These are phyloP conservation scores for Xylaria intraflava DNA, from an alignment of 495 filamentous ascomycete genomes.

Conservation along the genomic window DNA sequence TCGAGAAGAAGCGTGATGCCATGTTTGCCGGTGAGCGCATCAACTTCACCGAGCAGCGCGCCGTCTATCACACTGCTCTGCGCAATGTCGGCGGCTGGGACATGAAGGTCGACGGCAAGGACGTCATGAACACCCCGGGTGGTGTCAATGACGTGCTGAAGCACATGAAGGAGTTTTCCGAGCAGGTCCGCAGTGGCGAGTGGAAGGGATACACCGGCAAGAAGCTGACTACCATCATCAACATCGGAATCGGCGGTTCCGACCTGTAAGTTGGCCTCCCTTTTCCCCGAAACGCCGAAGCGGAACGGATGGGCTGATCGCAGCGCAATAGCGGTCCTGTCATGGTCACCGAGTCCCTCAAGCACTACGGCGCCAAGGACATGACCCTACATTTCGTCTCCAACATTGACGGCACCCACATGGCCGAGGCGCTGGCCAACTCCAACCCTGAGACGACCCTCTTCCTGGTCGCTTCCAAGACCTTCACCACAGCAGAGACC, in stretches of 20 bases:
- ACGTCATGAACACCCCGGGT: slow-evolving; percentile 68
- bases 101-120: slow-evolving; percentile 90
- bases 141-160: slow-evolving; percentile 84
- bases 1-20: slow-evolving; percentile 89
- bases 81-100: slow-evolving; percentile 78
- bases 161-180: slow-evolving; percentile 96
- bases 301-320: background rate
- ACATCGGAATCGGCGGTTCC: slow-evolving; percentile 96
- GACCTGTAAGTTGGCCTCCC: slow-evolving; percentile 65
- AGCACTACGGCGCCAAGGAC: slow-evolving; percentile 79
- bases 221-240: slow-evolving; percentile 92
- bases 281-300: background rate
- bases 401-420: slow-evolving; percentile 98
- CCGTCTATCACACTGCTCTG: slow-evolving; percentile 91
- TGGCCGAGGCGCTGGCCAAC: slow-evolving; percentile 82
- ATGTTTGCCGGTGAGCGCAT: slow-evolving; percentile 98
- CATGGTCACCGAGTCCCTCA: slow-evolving; percentile 96
- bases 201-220: slow-evolving; percentile 99
- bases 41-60: slow-evolving; percentile 96
- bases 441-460: slow-evolving; percentile 95
- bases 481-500: slow-evolving; percentile 97
- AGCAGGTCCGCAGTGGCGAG: slow-evolving; percentile 86
- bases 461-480: slow-evolving; percentile 97
- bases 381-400: slow-evolving; percentile 95
- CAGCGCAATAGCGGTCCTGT: slow-evolving; percentile 67